These are phyloP conservation scores for Microdochium nivale DNA, from an alignment of 2,329 filamentous ascomycete genomes.

Conservation along the genomic window DNA sequence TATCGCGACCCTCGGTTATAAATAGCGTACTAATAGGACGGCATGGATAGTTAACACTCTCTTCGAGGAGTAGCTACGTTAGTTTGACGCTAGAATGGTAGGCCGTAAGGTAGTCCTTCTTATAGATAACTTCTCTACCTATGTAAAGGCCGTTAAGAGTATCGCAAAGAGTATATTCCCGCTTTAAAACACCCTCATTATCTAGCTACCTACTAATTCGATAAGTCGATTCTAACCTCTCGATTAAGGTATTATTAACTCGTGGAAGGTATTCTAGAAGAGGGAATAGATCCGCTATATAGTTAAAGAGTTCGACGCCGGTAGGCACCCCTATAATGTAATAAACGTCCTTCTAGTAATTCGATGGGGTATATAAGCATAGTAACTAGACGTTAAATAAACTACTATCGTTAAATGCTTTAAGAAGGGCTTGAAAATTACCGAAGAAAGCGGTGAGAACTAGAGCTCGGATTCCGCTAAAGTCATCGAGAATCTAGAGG, in stretches of 20 bases:
- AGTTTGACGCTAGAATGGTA: neutral
- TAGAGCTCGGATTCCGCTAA: neutral
- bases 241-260: neutral
- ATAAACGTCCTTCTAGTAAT: neutral
- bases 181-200: neutral
- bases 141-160: neutral
- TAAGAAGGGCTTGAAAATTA: neutral
- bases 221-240: neutral
- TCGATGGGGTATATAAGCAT: neutral
- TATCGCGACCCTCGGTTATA: neutral
- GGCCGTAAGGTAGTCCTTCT: neutral
- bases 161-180: neutral
- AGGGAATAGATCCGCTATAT: neutral
- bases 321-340: neutral
- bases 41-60: neutral
- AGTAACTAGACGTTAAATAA: neutral
- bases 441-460: neutral
- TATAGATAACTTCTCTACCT: neutral
- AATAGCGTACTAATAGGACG: neutral
- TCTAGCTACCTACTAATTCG: neutral
- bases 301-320: neutral
- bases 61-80: neutral
- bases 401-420: neutral
- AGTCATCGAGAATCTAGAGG: neutral
- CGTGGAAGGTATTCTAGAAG: neutral